A percentile compares a stretch with the other conserved stretches of the same genome.
phyloP scores from a whole-genome alignment of 495 filamentous ascomycete species.

The Hypoxylon perforatum region DNA sequence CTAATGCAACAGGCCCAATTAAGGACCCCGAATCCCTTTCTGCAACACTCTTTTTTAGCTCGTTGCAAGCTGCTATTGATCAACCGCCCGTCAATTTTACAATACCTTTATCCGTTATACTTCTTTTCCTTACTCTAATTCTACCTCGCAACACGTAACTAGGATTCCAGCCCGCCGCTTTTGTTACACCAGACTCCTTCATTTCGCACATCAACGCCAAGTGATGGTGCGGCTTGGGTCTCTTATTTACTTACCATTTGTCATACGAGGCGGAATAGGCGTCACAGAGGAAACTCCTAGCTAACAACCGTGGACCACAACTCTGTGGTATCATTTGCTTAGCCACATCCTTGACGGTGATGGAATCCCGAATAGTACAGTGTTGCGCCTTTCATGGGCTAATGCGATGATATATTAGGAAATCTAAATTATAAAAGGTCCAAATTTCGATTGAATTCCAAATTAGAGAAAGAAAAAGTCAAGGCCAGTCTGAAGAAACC shows the following conservation, averaged over 20 bases:
- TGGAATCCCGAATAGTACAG: background rate
- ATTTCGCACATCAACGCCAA: background rate
- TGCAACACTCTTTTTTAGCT: conserved; percentile 25
- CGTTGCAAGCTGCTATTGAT: conserved; percentile 11
- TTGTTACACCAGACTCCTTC: background rate
- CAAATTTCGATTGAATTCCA: conserved; percentile 5
- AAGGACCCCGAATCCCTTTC: conserved; percentile 21
- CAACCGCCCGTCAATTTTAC: conserved; percentile 3
- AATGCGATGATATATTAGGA: background rate
- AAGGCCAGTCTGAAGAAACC: conserved; percentile 6
- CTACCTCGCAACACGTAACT: background rate
- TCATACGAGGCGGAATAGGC: background rate
- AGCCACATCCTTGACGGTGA: background rate
- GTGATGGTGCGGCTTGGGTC: background rate
- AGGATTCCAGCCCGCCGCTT: background rate
- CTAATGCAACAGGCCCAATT: conserved; percentile 35
- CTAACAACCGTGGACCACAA: background rate
- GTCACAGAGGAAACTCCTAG: background rate
- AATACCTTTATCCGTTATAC: conserved; percentile 8
- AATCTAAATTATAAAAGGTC: background rate
- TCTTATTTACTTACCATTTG: background rate
- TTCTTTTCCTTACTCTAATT: background rate
- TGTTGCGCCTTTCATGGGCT: background rate
- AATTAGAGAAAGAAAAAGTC: conserved; percentile 13
- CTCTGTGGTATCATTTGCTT: background rate